These are phyloP conservation scores for Ammopiptanthus mongolicus DNA, from an alignment of 306 rosid genomes.

Conservation along the genomic window DNA sequence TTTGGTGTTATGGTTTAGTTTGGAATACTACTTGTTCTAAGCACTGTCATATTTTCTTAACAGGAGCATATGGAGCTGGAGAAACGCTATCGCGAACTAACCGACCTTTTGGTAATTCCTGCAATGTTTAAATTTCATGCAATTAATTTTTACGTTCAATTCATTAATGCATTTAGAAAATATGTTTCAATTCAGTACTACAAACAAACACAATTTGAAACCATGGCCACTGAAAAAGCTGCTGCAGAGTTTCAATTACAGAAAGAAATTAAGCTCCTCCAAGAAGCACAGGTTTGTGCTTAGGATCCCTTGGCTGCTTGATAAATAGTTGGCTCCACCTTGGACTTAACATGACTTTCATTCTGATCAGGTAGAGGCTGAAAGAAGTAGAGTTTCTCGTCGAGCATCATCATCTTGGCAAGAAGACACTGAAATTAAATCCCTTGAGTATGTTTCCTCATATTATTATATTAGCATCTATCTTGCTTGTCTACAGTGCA, in stretches of 20 bases:
- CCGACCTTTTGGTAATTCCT: slow-evolving; percentile 81
- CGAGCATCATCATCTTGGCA: slow-evolving; percentile 89
- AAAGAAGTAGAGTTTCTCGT: slow-evolving; percentile 70
- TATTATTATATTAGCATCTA: slow-evolving; percentile 3
- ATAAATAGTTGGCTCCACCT: not conserved
- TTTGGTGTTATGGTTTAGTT: slow-evolving; percentile 10
- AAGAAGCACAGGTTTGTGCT: slow-evolving; percentile 72
- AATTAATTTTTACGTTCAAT: slow-evolving; percentile 17
- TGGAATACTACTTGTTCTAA: slow-evolving; percentile 23
- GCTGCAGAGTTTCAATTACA: slow-evolving; percentile 91
- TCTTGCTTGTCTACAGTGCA: slow-evolving; percentile 14
- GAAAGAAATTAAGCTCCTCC: slow-evolving; percentile 84
- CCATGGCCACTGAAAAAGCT: slow-evolving; percentile 95
- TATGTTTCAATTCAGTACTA: slow-evolving; percentile 55
- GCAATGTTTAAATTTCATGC: slow-evolving; percentile 14
- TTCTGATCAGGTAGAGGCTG: slow-evolving; percentile 74
- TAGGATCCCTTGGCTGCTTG: slow-evolving; percentile 23
- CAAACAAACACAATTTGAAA: slow-evolving; percentile 97
- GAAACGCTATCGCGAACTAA: slow-evolving; percentile 95
- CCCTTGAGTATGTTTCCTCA: slow-evolving; percentile 75
- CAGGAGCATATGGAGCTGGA: slow-evolving; percentile 98
- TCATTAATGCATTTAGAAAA: not conserved
- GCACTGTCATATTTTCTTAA: slow-evolving; percentile 11
- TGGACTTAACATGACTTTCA: slow-evolving; percentile 20
- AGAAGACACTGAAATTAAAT: slow-evolving; percentile 83